phyloP scores from a whole-genome alignment of 257 asterid species.

The Oldenlandia corymbosa region DNA sequence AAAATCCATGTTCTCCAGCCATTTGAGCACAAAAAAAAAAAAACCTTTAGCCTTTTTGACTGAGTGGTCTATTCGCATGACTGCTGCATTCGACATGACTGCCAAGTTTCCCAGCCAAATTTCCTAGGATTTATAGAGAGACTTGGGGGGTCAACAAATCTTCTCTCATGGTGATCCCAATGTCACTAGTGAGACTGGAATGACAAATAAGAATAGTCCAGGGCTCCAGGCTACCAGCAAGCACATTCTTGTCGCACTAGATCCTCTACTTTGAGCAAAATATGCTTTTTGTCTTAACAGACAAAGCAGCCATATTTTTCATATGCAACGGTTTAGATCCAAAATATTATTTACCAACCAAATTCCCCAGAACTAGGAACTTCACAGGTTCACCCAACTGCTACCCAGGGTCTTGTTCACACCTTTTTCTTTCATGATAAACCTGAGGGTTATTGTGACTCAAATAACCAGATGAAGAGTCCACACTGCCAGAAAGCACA shows the following conservation, averaged over 20 bases:
- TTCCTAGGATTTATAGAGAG: too few relatives aligned
- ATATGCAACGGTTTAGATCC: constrained; percentile 60
- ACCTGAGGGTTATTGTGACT: constrained; percentile 27
- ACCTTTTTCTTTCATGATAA: constrained; percentile 44
- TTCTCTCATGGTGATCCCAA: constrained; percentile 37
- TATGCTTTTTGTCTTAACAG: constrained; percentile 28
- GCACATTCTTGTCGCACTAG: constrained; percentile 56
- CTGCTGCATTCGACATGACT: constrained; percentile 45
- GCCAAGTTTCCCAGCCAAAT: constrained; percentile 21
- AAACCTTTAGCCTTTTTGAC: not conserved
- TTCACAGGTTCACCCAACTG: constrained; percentile 46
- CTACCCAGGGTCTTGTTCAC: constrained; percentile 50
- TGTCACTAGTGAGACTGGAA: constrained; percentile 19
- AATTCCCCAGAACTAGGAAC: constrained; percentile 17
- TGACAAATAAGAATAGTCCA: too few relatives aligned
- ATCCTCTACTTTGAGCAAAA: constrained; percentile 40
- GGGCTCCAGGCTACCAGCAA: constrained; percentile 34
- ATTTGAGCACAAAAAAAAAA: not conserved
- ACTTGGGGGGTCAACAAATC: constrained; percentile 41
- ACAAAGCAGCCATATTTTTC: constrained; percentile 36
- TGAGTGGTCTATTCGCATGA: constrained; percentile 8
- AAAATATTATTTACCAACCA: constrained; percentile 26
- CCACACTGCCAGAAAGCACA: constrained; percentile 45
- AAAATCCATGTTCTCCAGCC: not conserved
- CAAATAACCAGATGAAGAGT: constrained; percentile 26